Percentiles rank a stretch among this genome's conserved stretches.
Conservation (phyloP, 257 asterid species). For the Agastache rugosa region DNA sequence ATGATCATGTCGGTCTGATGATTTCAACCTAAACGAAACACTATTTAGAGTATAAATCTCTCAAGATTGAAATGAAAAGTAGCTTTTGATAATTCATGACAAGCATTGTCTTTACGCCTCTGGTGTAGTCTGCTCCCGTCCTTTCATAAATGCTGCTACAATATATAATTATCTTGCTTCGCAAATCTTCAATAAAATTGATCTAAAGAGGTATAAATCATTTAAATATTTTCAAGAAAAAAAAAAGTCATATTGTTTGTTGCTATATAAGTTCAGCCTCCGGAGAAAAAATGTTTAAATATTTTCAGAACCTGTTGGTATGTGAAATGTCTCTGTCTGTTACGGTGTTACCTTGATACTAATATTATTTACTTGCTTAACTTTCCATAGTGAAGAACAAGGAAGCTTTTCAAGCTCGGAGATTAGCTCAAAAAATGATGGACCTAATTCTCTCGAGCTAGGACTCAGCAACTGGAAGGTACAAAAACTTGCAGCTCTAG, state of each 20-base stretch:
- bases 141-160: conserved; percentile 14
- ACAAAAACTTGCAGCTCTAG: conserved; percentile 75
- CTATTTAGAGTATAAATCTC: too few species aligned
- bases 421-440: conserved; percentile 47
- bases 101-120: conserved; percentile 8
- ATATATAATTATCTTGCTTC: background rate
- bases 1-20: background rate
- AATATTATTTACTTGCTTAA: conserved; percentile 33
- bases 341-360: conserved; percentile 22
- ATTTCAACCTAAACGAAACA: too few species aligned
- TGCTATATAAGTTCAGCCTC: background rate
- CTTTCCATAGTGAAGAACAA: conserved; percentile 58
- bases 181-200: background rate
- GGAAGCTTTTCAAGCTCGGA: conserved; percentile 49
- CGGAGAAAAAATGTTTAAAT: background rate
- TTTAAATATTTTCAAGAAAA: too few species aligned
- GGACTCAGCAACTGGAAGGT: conserved; percentile 91
- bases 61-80: too few species aligned
- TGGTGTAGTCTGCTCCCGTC: background rate
- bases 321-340: conserved; percentile 6
- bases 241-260: background rate
- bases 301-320: background rate
- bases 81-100: background rate
- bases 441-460: conserved; percentile 55
- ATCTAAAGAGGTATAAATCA: background rate